Percentiles rank a stretch among this genome's conserved stretches.
These are phyloP conservation scores for Cucurbita ficifolia DNA, from an alignment of 306 rosid genomes.

Conservation along the genomic window DNA sequence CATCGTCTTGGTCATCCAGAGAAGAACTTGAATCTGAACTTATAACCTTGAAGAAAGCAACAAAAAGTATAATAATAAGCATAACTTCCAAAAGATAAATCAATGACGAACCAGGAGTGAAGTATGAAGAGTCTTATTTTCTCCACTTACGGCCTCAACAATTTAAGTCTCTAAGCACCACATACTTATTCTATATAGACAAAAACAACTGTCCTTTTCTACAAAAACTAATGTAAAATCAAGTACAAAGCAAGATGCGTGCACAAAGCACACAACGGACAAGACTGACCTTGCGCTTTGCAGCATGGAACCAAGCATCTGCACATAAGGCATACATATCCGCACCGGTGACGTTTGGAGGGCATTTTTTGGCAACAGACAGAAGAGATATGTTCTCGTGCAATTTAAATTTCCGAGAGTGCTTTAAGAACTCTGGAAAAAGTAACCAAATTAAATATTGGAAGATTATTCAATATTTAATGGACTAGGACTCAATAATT, in stretches of 20 bases:
- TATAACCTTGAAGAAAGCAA: slow-evolving; percentile 39
- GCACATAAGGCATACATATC: slow-evolving; percentile 97
- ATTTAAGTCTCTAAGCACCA: not conserved
- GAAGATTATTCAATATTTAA: not conserved
- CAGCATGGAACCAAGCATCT: slow-evolving; percentile 94
- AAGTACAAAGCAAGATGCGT: not conserved
- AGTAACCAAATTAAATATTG: not conserved
- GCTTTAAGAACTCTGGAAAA: slow-evolving; percentile 67
- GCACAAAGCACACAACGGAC: not conserved
- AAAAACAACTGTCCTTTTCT: not conserved
- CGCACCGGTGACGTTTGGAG: slow-evolving; percentile 85
- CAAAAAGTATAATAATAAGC: not conserved
- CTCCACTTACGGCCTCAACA: not conserved
- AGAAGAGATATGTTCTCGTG: slow-evolving; percentile 58
- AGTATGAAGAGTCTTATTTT: not conserved
- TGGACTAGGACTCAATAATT: not conserved
- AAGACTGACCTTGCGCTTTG: slow-evolving; percentile 59
- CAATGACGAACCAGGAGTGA: not conserved
- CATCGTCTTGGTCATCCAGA: slow-evolving; percentile 34
- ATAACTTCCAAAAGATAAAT: not conserved
- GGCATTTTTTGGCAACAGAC: slow-evolving; percentile 70
- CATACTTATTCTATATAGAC: not conserved
- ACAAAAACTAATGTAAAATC: not conserved
- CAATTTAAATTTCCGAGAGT: slow-evolving; percentile 65
- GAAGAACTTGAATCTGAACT: slow-evolving; percentile 43